Percentiles rank a stretch among this genome's conserved stretches.
These are phyloP conservation scores for Pythium phragmitis DNA, from an alignment of 352 stramenopile species.

Conservation along the genomic window DNA sequence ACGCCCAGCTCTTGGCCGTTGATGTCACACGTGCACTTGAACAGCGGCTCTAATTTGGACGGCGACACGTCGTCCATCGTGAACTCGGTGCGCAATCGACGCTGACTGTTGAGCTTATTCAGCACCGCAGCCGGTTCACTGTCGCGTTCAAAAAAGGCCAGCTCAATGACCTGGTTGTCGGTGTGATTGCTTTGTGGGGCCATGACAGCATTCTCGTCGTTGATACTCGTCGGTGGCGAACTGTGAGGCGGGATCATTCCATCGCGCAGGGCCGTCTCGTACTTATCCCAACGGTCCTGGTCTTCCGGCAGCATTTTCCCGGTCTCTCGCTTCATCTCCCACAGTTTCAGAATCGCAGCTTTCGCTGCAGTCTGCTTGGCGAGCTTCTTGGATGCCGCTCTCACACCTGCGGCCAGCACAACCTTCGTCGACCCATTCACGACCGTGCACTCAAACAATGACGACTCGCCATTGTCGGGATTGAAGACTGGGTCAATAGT, in stretches of 20 bases:
- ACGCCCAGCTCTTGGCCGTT: slow-evolving; percentile 41
- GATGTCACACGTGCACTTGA: slow-evolving; percentile 50
- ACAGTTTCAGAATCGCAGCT: slow-evolving; percentile 70
- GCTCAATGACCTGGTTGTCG: neutral
- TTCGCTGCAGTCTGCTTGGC: slow-evolving; percentile 69
- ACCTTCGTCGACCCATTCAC: slow-evolving; percentile 38
- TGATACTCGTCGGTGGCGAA: neutral
- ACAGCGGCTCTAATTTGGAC: slow-evolving; percentile 38
- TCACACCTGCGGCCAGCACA: slow-evolving; percentile 50
- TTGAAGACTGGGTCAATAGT: slow-evolving; percentile 48
- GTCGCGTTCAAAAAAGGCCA: slow-evolving; percentile 48
- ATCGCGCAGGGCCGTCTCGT: slow-evolving; percentile 42
- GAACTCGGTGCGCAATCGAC: slow-evolving; percentile 41
- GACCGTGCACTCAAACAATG: slow-evolving; percentile 62
- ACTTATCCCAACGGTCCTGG: slow-evolving; percentile 55
- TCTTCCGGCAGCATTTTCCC: slow-evolving; percentile 55
- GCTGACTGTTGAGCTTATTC: slow-evolving; percentile 52
- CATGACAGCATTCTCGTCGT: slow-evolving; percentile 1
- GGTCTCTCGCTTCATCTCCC: slow-evolving; percentile 65
- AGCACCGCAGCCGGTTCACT: slow-evolving; percentile 46
- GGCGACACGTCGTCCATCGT: slow-evolving; percentile 51
- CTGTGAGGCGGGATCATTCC: slow-evolving; percentile 15
- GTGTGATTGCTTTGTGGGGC: neutral
- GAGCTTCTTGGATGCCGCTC: slow-evolving; percentile 60
- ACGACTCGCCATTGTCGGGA: slow-evolving; percentile 49